Evolutionary conservation across 306 rosid species (phyloP).

Genomic region (Potentilla sterilis): DNA sequence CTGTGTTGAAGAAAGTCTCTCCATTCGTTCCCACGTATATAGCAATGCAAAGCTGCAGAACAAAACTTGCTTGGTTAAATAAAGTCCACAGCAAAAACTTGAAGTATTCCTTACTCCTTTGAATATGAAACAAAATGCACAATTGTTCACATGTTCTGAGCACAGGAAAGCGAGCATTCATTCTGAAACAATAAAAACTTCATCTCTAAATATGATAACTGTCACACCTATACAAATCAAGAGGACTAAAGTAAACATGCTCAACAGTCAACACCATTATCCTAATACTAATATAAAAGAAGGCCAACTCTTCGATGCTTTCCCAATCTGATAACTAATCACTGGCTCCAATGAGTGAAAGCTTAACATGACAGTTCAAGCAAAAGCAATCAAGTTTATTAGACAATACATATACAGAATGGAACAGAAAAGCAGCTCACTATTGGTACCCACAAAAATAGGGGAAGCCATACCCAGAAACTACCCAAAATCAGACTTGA

Average conservation of each 20-base stretch:
- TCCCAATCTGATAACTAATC: background rate
- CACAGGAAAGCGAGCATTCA: conserved; percentile 1
- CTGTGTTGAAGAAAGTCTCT: conserved; percentile 87
- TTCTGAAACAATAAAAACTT: background rate
- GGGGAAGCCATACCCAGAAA: background rate
- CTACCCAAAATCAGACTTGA: conserved; percentile 10
- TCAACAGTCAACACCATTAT: background rate
- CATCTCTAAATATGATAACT: background rate
- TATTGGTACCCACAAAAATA: background rate
- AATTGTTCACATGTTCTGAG: background rate
- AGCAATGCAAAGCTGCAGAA: conserved; percentile 72
- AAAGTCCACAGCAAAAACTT: background rate
- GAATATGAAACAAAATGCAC: background rate
- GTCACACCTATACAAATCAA: background rate
- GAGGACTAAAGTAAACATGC: background rate
- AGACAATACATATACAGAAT: background rate
- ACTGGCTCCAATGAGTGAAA: background rate
- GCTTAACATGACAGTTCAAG: background rate
- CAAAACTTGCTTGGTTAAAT: conserved; percentile 23
- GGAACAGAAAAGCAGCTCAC: background rate
- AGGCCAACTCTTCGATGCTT: background rate
- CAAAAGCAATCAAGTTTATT: background rate
- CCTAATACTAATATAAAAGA: background rate
- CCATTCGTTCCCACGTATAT: conserved; percentile 89
- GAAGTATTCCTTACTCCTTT: background rate